Evolutionary conservation across 2,329 filamentous ascomycete species (phyloP).

Genomic region (Phialophora tarda): DNA sequence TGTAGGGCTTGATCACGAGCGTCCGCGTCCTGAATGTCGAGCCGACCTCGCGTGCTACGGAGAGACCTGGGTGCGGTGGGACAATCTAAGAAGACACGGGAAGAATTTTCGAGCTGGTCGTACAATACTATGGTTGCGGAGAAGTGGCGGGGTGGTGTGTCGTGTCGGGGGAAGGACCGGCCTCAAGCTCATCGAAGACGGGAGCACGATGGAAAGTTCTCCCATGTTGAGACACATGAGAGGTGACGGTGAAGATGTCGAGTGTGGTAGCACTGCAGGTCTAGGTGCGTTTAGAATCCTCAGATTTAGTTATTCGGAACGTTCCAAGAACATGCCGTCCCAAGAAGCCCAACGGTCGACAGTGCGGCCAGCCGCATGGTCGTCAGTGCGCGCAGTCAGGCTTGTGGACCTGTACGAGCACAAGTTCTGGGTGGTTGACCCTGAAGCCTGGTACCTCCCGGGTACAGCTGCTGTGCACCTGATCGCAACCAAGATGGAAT

Average conservation of each 20-base stretch:
- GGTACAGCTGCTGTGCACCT: slow-evolving; percentile 20
- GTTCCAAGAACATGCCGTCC: neutral
- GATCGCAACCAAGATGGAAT: slow-evolving; percentile 14
- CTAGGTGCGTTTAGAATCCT: neutral
- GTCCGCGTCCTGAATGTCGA: slow-evolving; percentile 10
- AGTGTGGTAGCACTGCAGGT: neutral
- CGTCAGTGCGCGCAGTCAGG: slow-evolving; percentile 22
- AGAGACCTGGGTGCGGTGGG: slow-evolving; percentile 7
- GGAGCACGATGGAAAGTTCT: neutral
- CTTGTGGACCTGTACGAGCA: slow-evolving; percentile 19
- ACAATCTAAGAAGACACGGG: slow-evolving; percentile 20
- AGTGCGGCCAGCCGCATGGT: slow-evolving; percentile 26
- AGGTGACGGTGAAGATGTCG: neutral
- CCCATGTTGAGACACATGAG: neutral
- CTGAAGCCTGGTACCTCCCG: slow-evolving; percentile 23
- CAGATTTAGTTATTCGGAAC: neutral
- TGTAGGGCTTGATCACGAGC: neutral
- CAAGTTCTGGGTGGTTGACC: slow-evolving; percentile 6
- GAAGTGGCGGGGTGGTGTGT: neutral
- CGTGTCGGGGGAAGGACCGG: neutral
- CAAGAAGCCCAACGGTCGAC: slow-evolving; percentile 7
- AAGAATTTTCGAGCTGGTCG: slow-evolving; percentile 12
- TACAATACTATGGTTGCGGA: slow-evolving; percentile 10
- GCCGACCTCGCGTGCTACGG: slow-evolving; percentile 15
- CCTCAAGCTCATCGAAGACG: neutral